Percentiles rank a stretch among this genome's conserved stretches.
phyloP scores from a whole-genome alignment of 164 flowering plant species.

The Amborella trichopoda region DNA sequence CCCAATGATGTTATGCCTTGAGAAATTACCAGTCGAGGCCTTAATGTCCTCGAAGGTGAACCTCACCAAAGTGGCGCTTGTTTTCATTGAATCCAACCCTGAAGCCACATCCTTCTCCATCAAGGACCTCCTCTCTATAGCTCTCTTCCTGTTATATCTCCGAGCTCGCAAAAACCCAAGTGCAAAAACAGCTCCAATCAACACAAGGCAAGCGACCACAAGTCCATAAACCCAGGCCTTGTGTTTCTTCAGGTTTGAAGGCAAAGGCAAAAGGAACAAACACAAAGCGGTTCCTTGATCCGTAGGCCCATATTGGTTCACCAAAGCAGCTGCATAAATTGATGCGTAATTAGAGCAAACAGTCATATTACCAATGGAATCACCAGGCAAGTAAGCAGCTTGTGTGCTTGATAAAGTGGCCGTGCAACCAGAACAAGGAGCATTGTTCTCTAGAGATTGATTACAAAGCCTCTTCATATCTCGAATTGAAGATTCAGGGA shows the following conservation, averaged over 20 bases:
- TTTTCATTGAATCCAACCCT: conserved; percentile 35
- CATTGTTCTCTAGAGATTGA: conserved; percentile 26
- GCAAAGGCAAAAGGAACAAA: conserved; percentile 22
- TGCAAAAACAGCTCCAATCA: conserved; percentile 15
- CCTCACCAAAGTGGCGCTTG: conserved; percentile 41
- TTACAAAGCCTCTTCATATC: conserved; percentile 23
- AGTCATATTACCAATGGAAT: conserved; percentile 24
- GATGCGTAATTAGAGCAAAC: conserved; percentile 26
- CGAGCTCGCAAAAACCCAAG: conserved; percentile 18
- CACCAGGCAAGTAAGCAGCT: conserved; percentile 18
- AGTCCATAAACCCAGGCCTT: conserved; percentile 22
- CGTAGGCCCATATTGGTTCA: conserved; percentile 28
- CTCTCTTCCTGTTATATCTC: conserved; percentile 7
- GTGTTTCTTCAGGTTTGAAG: conserved; percentile 1
- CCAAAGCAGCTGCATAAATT: conserved; percentile 29
- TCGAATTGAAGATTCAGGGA: conserved; percentile 12
- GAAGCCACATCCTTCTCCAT: conserved; percentile 11
- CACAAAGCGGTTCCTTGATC: conserved; percentile 31
- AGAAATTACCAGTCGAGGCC: conserved; percentile 57
- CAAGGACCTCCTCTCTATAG: conserved; percentile 4
- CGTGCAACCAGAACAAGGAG: conserved; percentile 35
- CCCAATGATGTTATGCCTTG: conserved; percentile 58
- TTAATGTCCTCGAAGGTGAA: conserved; percentile 61
- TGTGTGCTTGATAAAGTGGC: conserved; percentile 17
- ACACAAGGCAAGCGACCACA: conserved; percentile 13